Conservation (phyloP, 2,329 filamentous ascomycete genomes). For the Hypomyces perniciosus region DNA sequence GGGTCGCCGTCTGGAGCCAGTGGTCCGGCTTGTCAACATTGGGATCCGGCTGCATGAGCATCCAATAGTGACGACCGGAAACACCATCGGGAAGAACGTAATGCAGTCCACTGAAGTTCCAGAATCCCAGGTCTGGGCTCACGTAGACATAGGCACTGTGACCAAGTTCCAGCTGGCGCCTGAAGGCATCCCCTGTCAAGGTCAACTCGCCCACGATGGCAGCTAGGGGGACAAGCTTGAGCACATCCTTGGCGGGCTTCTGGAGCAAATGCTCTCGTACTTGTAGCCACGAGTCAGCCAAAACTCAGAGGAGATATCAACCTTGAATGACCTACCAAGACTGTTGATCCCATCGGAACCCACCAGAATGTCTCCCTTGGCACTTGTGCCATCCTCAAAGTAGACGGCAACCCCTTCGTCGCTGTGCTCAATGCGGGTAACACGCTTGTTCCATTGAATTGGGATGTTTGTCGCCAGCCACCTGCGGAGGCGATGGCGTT, state of each 20-base stretch:
- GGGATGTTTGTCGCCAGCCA: constrained; percentile 22
- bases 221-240: constrained; percentile 22
- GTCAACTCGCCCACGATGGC: constrained; percentile 23
- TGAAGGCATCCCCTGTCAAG: constrained; percentile 22
- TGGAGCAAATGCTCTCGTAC: constrained; percentile 27
- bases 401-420: constrained; percentile 30
- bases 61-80: constrained; percentile 26
- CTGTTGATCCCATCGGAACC: constrained; percentile 41
- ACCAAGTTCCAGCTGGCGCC: constrained; percentile 26
- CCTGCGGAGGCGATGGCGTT: constrained; percentile 19
- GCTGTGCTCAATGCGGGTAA: constrained; percentile 28
- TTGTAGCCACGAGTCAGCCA: not conserved
- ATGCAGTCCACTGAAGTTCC: constrained; percentile 22
- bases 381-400: constrained; percentile 38
- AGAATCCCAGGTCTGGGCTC: not conserved
- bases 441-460: constrained; percentile 35
- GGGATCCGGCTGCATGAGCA: constrained; percentile 17
- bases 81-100: constrained; percentile 14
- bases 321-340: constrained; percentile 26
- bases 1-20: constrained; percentile 22
- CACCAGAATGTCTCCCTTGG: constrained; percentile 39
- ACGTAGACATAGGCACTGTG: constrained; percentile 24
- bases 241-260: constrained; percentile 19
- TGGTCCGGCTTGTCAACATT: constrained; percentile 24
- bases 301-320: constrained; percentile 21